Evolutionary conservation across 2,329 filamentous ascomycete species (phyloP).

Genomic region (Pseudogymnoascus sp.): DNA sequence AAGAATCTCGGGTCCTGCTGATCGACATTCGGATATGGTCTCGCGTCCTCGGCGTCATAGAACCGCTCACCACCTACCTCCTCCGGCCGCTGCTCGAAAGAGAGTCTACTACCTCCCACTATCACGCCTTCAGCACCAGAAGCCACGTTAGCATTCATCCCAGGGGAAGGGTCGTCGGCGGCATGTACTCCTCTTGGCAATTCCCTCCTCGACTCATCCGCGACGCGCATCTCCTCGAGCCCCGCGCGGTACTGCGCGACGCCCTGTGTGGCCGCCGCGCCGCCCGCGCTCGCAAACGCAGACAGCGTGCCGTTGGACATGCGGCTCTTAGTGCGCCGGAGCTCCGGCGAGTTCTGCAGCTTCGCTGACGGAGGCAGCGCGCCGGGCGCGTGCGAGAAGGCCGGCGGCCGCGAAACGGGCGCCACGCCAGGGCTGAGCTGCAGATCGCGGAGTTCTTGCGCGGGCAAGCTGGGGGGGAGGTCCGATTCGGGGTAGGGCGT

Average conservation of each 20-base stretch:
- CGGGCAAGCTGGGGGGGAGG: conserved; percentile 38
- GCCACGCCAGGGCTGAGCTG: conserved; percentile 50
- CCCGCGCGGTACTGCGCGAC: not conserved
- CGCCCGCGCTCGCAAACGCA: conserved; percentile 66
- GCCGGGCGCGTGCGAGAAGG: conserved; percentile 67
- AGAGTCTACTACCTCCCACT: conserved; percentile 22
- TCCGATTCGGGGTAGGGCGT: conserved; percentile 35
- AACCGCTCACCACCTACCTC: not conserved
- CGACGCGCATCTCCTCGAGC: not conserved
- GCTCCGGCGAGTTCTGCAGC: conserved; percentile 66
- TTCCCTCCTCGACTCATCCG: not conserved
- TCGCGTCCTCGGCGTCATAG: not conserved
- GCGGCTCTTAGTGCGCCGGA: conserved; percentile 72
- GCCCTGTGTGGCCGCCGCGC: conserved; percentile 30
- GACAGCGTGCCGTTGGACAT: conserved; percentile 75
- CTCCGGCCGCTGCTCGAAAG: conserved; percentile 18
- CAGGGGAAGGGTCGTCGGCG: conserved; percentile 24
- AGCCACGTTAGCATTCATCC: conserved; percentile 26
- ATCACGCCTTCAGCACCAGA: conserved; percentile 27
- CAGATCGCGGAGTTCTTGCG: conserved; percentile 46
- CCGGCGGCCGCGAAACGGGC: conserved; percentile 69
- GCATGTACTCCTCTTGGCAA: conserved; percentile 31
- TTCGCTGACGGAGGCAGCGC: conserved; percentile 55
- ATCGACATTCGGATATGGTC: too few relatives aligned
- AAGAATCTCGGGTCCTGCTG: too few relatives aligned